Evolutionary conservation across 2,329 filamentous ascomycete species (phyloP).

Genomic region (Zasmidium citrigriseum): DNA sequence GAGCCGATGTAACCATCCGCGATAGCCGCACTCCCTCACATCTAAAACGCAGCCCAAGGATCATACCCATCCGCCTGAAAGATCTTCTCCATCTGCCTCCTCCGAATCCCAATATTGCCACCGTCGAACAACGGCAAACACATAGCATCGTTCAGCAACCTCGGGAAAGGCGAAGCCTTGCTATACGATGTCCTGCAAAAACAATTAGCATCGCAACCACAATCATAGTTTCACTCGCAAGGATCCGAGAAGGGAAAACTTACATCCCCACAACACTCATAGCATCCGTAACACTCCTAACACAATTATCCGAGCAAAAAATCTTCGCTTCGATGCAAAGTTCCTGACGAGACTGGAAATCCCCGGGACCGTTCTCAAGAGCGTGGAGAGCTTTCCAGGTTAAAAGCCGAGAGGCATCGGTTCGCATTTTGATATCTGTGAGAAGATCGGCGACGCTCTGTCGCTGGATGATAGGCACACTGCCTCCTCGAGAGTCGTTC

Average conservation of each 20-base stretch:
- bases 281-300: conserved; percentile 51
- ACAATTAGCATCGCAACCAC: not conserved
- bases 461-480: conserved; percentile 47
- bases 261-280: conserved; percentile 57
- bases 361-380: conserved; percentile 45
- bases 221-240: conserved; percentile 17
- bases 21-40: not conserved
- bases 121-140: conserved; percentile 55
- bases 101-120: conserved; percentile 56
- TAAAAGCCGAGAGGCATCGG: conserved; percentile 52
- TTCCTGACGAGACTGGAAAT: conserved; percentile 46
- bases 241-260: conserved; percentile 13
- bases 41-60: conserved; percentile 42
- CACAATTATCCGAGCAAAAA: conserved; percentile 52
- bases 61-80: conserved; percentile 48
- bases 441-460: conserved; percentile 56
- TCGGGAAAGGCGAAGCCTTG: conserved; percentile 44
- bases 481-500: conserved; percentile 48
- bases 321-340: conserved; percentile 54
- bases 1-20: no score
- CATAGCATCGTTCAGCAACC: conserved; percentile 48
- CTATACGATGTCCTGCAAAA: conserved; percentile 41
- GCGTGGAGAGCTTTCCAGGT: conserved; percentile 55
- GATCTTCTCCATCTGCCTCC: conserved; percentile 50
- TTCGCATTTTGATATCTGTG: conserved; percentile 54